Evolutionary conservation across 805 yeast genomes (phyloP), one percentile per base, ranked within the genome.

Genomic region (Wickerhamiella cacticola): DNA sequence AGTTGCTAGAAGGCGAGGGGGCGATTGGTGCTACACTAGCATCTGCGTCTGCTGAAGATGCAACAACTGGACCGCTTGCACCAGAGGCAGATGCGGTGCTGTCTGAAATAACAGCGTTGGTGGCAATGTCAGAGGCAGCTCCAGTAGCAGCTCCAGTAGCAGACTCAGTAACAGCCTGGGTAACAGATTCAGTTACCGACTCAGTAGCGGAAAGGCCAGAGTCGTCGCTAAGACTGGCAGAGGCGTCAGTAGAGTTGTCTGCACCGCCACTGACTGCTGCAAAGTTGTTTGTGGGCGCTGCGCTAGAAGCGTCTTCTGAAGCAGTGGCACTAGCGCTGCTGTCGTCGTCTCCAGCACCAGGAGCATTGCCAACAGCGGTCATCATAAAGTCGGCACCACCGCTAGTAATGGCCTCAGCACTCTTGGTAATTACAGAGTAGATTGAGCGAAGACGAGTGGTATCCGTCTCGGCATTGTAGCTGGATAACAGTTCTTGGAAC

Each of bases 301-400:
- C 26, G 6, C 48, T 49, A n/a, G 50, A 21, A 29, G 46, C 19
- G 12, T 50, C 15, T 12, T 42, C 49, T 7, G 45, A 25, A 8
- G 48, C 12, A 21, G 46, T 15, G 40, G 22, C 29, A 33, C 24
- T 43, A 16, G 40, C 46, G 23, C 31, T 31, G 16, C 15, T 25
- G 22, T n/a, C 15, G 23, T 23, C 40, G 18, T 13, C 15, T 18
- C 16, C 40, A 24, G 41, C 41, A 5, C 25, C 36, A 24, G 41
- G 21, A 19, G 43, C 23, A 19, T 13, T 29, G 9, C 21, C 39
- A 13, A 8, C 41, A 35, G 28, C 41, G 5, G 45, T 28, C 16
- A 38, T 15, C 31, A 47, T 29, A 13, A 22, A 47, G 21, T 18
- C 15, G 12, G 51, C 51, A 15, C 51, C 51, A 16, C 51, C 51